Base-by-base conservation (phyloP, 1,284 basidiomycete genomes). In the Fomitopsis schrenkii region DNA sequence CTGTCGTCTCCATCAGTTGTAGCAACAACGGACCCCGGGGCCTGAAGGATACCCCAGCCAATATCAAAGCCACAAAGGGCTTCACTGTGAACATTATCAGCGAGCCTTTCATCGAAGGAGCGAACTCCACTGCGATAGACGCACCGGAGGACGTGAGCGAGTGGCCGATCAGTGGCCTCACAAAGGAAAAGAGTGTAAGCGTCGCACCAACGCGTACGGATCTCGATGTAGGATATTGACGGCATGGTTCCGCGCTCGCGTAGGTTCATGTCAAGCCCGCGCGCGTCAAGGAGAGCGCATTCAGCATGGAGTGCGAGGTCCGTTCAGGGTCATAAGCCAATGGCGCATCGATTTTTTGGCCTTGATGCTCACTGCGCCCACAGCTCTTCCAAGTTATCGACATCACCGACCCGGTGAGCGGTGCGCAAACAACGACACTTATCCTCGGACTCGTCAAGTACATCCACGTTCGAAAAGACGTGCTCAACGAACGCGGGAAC, bases 41-140 rank as follows among this genome's bases (percentile, higher is more conserved):
- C 26, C 72, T 77, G 44, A 88, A 88, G 75, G 89, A 94, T 70
- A 88, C 87, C 0, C 78, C 84, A 58, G 77, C 79, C 61, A 93
- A 93, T 68, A 88, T 93, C 66, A 76, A 83, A 55, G 74, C 76
- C 0, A 88, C 84, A 5, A 86, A 86, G 65, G 80, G 88, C 69
- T 94, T 94, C 71, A 87, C 85, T 7, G 85, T 90, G 53, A 90
- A 85, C 68, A 87, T 94, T 64, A 87, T 94, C 68, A 90, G 86
- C 64, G 90, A 93, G 71, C 76, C 86, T 0, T 89, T 92, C 70
- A 75, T 87, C 53, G 87, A 91, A 70, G 87, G 89, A 1, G 85
- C 87, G 5, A 93, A 93, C 72, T 79, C 80, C 61, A 83, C 85
- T 7, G 80, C 86, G 5, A 80, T 90, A 45, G 86, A 92, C 65